These are phyloP conservation scores for Colletotrichum sp. DNA, from an alignment of 2,329 filamentous ascomycete genomes.

Conservation along the genomic window DNA sequence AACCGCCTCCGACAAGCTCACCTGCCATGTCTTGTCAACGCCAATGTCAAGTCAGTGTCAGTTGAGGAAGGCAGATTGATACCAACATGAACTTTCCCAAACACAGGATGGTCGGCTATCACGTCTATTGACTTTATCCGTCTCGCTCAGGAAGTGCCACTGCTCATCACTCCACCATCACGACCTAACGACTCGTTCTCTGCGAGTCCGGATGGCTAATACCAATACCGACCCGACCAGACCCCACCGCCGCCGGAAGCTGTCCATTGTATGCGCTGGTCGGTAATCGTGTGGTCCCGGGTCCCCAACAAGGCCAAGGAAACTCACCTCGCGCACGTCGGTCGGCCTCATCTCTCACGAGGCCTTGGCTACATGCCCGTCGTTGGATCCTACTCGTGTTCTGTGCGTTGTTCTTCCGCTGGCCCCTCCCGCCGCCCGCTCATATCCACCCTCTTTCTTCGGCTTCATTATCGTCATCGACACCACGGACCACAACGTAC, in stretches of 20 bases:
- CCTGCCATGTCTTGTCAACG: not conserved
- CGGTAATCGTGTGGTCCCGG: not conserved
- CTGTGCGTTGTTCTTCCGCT: not conserved
- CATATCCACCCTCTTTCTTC: not conserved
- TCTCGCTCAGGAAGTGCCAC: not conserved
- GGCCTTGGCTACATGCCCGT: not conserved
- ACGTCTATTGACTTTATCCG: not conserved
- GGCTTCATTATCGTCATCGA: constrained; percentile 4
- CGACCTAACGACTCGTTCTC: not conserved
- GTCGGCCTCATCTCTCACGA: not conserved
- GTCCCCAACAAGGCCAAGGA: not conserved
- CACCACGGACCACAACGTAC: not conserved
- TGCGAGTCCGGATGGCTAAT: not conserved
- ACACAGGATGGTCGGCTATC: not conserved
- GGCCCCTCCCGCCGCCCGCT: not conserved
- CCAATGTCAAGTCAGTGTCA: not conserved
- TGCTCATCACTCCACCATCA: not conserved
- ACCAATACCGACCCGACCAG: not conserved
- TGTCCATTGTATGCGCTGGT: not conserved
- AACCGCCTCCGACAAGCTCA: not conserved
- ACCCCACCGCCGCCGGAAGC: not conserved
- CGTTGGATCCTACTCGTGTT: not conserved
- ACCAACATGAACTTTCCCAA: not conserved
- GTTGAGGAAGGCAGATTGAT: not conserved
- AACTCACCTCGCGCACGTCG: not conserved